Conservation (phyloP, 768 basidiomycete species). For the Trametes maxima region DNA sequence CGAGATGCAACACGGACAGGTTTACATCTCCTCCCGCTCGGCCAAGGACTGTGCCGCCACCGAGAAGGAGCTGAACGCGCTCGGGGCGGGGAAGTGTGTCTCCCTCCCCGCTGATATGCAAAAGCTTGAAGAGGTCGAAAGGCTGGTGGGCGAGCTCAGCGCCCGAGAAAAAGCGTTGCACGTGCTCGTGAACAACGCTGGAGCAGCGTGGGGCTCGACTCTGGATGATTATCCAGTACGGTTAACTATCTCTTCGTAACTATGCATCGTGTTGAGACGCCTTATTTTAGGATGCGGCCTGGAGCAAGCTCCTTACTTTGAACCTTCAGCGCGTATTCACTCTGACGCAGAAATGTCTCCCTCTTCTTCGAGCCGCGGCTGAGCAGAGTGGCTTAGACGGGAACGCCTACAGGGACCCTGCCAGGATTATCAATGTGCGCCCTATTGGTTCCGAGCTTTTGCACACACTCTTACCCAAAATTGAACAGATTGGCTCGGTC, state of each 20-base stretch:
- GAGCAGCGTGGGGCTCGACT: slow-evolving; percentile 54
- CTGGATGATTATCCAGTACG: slow-evolving; percentile 51
- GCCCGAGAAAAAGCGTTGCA: slow-evolving; percentile 56
- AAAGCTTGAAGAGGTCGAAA: slow-evolving; percentile 53
- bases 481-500: slow-evolving; percentile 58
- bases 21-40: slow-evolving; percentile 65
- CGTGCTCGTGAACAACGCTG: slow-evolving; percentile 67
- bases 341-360: slow-evolving; percentile 60
- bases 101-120: slow-evolving; percentile 57
- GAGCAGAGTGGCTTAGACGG: slow-evolving; percentile 42
- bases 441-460: no score
- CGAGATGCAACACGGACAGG: slow-evolving; percentile 34
- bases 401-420: slow-evolving; percentile 46
- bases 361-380: slow-evolving; percentile 53
- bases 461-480: background rate
- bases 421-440: slow-evolving; percentile 60
- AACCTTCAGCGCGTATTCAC: slow-evolving; percentile 69
- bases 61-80: slow-evolving; percentile 50
- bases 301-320: slow-evolving; percentile 60
- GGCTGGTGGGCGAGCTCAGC: slow-evolving; percentile 52
- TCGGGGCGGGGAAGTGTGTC: slow-evolving; percentile 58
- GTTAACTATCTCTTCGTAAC: background rate
- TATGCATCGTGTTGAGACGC: background rate
- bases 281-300: slow-evolving; percentile 51
- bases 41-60: slow-evolving; percentile 53